Conservation (phyloP, 345 rosid genomes). For the Erodium maritimum region DNA sequence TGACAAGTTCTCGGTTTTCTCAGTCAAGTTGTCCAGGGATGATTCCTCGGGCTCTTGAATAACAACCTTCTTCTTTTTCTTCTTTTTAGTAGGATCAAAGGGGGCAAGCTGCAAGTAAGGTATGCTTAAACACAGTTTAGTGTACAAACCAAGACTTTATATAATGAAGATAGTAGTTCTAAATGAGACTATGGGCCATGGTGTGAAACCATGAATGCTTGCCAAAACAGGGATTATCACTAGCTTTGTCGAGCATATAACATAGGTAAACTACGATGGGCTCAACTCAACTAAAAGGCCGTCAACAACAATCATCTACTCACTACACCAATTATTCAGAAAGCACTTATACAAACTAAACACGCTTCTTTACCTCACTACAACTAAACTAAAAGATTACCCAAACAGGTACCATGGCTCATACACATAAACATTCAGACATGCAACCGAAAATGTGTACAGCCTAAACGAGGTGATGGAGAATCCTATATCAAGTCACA, state of each 20-base stretch:
- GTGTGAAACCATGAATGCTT: neutral
- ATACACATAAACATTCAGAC: too few species aligned
- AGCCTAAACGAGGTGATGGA: too few species aligned
- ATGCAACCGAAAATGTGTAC: too few species aligned
- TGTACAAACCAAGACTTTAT: neutral
- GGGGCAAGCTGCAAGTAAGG: conserved; percentile 45
- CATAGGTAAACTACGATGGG: neutral
- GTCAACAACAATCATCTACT: neutral
- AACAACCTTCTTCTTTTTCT: conserved; percentile 84
- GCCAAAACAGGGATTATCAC: neutral
- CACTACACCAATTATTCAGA: neutral
- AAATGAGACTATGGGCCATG: too few species aligned
- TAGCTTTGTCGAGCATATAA: neutral
- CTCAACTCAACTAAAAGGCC: neutral
- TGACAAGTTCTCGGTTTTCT: conserved; percentile 56
- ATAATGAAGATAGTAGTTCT: too few species aligned
- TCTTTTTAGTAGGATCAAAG: conserved; percentile 88
- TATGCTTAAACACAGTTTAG: neutral
- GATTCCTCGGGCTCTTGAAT: conserved; percentile 54
- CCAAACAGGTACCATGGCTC: too few species aligned
- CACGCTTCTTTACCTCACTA: too few species aligned
- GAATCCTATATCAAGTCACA: too few species aligned
- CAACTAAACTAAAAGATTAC: too few species aligned
- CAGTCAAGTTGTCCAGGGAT: conserved; percentile 46
- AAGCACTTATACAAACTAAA: too few species aligned